These are phyloP conservation scores for Helminthosporium solani DNA, from an alignment of 2,329 filamentous ascomycete genomes.

Conservation along the genomic window DNA sequence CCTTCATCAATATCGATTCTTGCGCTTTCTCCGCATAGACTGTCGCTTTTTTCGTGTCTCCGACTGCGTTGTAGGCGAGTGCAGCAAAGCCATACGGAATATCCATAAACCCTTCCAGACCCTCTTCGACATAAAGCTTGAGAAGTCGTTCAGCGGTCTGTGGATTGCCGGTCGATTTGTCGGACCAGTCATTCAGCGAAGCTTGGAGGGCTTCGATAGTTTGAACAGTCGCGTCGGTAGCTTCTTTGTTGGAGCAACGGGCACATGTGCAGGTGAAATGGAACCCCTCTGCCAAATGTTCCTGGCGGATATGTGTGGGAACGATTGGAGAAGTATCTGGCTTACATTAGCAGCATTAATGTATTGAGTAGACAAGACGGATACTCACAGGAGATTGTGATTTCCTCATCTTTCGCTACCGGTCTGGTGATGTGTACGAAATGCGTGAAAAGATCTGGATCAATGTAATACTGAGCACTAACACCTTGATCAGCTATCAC, in stretches of 20 bases:
- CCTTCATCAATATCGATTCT: constrained; percentile 40
- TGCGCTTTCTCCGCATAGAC: constrained; percentile 35
- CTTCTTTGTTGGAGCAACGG: constrained; percentile 32
- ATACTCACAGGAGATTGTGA: constrained; percentile 43
- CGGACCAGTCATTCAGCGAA: constrained; percentile 34
- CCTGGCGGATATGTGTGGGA: constrained; percentile 28
- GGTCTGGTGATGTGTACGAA: constrained; percentile 41
- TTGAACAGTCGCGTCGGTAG: constrained; percentile 34
- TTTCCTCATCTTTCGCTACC: constrained; percentile 41
- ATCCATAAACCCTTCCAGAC: constrained; percentile 43
- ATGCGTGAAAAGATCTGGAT: constrained; percentile 40
- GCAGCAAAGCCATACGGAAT: constrained; percentile 44
- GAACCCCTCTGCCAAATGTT: constrained; percentile 36
- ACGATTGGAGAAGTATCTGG: constrained; percentile 42
- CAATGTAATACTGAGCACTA: constrained; percentile 45
- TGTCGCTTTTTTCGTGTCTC: constrained; percentile 23
- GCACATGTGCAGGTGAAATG: constrained; percentile 46
- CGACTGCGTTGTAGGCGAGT: constrained; percentile 42
- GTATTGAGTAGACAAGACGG: not conserved
- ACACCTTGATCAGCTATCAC: constrained; percentile 3
- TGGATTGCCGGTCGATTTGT: constrained; percentile 16
- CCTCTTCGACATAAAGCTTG: constrained; percentile 38
- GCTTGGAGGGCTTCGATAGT: constrained; percentile 34
- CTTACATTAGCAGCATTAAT: not conserved
- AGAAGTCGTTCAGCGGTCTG: constrained; percentile 37